Percentiles rank a stretch among this genome's conserved stretches.
phyloP scores from a whole-genome alignment of 257 asterid genomes.

The Euphrasia confusa region DNA sequence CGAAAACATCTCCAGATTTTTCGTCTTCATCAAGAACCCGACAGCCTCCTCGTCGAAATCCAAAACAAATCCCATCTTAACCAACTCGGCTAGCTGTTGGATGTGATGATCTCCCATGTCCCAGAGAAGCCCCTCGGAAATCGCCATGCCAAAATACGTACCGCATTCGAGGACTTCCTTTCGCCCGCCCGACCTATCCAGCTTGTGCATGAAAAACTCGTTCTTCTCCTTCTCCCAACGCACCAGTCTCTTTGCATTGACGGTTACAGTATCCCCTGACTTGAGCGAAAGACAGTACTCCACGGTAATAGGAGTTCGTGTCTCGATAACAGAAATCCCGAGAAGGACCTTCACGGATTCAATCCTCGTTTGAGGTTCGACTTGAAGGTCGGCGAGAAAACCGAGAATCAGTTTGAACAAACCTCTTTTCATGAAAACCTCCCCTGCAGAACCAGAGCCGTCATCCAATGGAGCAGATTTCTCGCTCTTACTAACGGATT shows the following conservation, averaged over 20 bases:
- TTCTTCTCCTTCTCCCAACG: background rate
- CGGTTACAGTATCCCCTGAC: background rate
- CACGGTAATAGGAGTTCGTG: background rate
- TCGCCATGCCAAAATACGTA: background rate
- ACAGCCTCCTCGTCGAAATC: slow-evolving; percentile 2
- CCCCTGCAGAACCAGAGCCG: background rate
- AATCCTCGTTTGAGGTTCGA: background rate
- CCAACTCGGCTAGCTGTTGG: background rate
- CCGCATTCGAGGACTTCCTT: background rate
- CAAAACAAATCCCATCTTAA: background rate
- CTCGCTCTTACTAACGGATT: background rate
- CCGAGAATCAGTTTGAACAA: background rate
- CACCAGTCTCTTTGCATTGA: background rate
- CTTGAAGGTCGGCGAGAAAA: background rate
- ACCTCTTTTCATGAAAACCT: background rate
- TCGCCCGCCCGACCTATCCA: background rate
- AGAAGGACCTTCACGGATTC: background rate
- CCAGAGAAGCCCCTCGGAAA: background rate
- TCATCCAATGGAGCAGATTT: background rate
- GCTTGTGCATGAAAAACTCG: background rate
- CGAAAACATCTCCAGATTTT: background rate
- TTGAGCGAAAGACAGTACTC: background rate
- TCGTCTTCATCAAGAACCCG: slow-evolving; percentile 1
- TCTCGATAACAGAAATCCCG: background rate
- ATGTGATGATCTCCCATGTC: background rate